Conservation (phyloP, 1,139 yeast species). For the Yamadazyma mexicana region DNA sequence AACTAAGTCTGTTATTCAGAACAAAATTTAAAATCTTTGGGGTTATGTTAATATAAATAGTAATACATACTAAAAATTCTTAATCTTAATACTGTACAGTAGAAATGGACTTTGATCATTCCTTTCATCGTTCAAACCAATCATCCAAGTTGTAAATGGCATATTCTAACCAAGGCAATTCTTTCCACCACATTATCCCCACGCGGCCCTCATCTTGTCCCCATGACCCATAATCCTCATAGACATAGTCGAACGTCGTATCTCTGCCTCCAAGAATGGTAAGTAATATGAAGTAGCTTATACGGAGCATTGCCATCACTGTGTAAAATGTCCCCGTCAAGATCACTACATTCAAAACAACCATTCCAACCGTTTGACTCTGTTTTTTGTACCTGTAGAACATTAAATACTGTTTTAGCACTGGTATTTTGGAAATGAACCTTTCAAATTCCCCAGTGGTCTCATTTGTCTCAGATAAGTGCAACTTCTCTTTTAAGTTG, state of each 20-base stretch:
- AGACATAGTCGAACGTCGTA: conserved; percentile 18
- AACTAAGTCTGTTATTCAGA: conserved; percentile 59
- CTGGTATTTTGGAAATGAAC: conserved; percentile 29
- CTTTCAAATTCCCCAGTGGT: conserved; percentile 11
- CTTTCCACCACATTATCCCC: conserved; percentile 34
- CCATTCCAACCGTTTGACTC: conserved; percentile 20
- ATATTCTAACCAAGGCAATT: conserved; percentile 34
- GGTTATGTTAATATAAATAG: conserved; percentile 7
- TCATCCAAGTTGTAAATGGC: conserved; percentile 25
- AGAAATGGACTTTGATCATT: too few relatives aligned
- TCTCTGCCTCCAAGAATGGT: not conserved
- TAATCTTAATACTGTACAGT: not conserved
- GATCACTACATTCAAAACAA: conserved; percentile 23
- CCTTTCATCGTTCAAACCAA: too few relatives aligned
- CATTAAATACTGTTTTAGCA: conserved; percentile 32
- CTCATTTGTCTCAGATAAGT: conserved; percentile 10
- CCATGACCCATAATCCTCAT: conserved; percentile 18
- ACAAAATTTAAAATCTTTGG: conserved; percentile 5
- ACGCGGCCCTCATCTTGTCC: conserved; percentile 4
- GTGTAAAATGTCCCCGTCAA: conserved; percentile 24
- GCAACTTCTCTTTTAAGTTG: conserved; percentile 21
- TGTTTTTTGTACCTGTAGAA: conserved; percentile 28
- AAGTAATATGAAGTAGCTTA: conserved; percentile 15
- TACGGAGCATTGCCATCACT: conserved; percentile 11
- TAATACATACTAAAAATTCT: conserved; percentile 7